A percentile compares a stretch with the other conserved stretches of the same genome.
Conservation (phyloP, 495 filamentous ascomycete genomes). For the Delitschia confertaspora region DNA sequence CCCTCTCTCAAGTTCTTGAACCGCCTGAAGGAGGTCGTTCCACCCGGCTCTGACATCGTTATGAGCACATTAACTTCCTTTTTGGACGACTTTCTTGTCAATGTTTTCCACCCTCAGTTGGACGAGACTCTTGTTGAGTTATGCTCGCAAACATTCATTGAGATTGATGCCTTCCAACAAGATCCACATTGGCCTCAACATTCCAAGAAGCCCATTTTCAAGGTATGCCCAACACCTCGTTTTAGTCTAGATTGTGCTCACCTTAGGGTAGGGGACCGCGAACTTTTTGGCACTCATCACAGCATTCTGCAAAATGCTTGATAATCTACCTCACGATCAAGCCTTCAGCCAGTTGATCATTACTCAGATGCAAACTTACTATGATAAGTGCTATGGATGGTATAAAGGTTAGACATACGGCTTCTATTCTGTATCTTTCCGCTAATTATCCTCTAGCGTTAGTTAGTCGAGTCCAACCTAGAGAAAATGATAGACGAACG, state of each 20-base stretch:
- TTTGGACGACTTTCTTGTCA: conserved; percentile 95
- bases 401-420: conserved; percentile 32
- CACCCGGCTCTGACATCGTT: conserved; percentile 70
- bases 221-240: conserved; percentile 34
- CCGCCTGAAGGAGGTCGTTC: conserved; percentile 83
- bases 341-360: conserved; percentile 88
- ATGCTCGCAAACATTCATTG: conserved; percentile 70
- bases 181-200: conserved; percentile 71
- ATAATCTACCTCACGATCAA: conserved; percentile 91
- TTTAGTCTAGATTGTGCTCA: background rate
- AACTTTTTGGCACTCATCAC: conserved; percentile 80
- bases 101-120: conserved; percentile 92
- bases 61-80: conserved; percentile 87
- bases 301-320: conserved; percentile 89
- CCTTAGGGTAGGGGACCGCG: conserved; percentile 51
- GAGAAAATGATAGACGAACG: conserved; percentile 41
- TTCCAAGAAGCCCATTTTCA: conserved; percentile 80
- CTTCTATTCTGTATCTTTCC: background rate
- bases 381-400: conserved; percentile 84
- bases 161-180: conserved; percentile 77
- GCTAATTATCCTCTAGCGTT: conserved; percentile 33
- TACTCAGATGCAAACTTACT: conserved; percentile 79
- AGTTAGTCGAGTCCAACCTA: conserved; percentile 47
- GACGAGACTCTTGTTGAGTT: conserved; percentile 91
- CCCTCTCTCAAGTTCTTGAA: conserved; percentile 91